Conservation (phyloP, 225 moss, liverwort and hornwort genomes). For the Marchantia polymorpha region DNA sequence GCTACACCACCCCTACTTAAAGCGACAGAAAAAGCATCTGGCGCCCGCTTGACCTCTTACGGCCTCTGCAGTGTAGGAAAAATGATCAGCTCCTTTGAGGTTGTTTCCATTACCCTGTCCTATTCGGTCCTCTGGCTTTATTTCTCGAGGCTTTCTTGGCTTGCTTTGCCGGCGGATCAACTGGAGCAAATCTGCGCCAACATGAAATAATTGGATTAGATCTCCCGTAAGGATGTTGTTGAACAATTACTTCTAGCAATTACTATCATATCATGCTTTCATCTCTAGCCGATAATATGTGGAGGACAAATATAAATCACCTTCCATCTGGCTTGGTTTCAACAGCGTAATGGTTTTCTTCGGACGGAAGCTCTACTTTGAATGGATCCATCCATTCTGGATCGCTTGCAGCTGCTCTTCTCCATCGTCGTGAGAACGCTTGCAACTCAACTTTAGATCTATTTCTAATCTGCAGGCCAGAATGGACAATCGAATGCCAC, state of each 20-base stretch:
- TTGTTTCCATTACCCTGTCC: not conserved
- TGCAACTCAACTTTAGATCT: conserved; percentile 51
- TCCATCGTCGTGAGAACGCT: conserved; percentile 57
- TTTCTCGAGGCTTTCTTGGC: not conserved
- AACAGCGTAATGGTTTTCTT: not conserved
- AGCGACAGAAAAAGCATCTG: not conserved
- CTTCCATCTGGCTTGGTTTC: not conserved
- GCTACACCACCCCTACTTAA: conserved; percentile 1
- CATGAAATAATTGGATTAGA: not conserved
- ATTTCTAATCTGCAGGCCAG: conserved; percentile 46
- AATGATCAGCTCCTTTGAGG: not conserved
- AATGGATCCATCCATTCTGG: conserved; percentile 56
- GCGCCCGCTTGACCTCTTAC: not conserved
- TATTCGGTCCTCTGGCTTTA: not conserved
- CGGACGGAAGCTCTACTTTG: not conserved
- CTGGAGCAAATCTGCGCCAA: not conserved
- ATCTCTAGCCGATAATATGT: not conserved
- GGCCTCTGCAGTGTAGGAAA: not conserved
- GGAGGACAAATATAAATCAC: conserved; percentile 1
- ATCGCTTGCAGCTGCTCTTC: conserved; percentile 49
- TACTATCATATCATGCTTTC: not conserved
- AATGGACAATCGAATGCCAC: not conserved
- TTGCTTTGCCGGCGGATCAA: not conserved
- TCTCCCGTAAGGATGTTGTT: not conserved
- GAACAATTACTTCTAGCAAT: too few species aligned